These are phyloP conservation scores for Pestalotiopsis sp. DNA, from an alignment of 2,329 filamentous ascomycete species.

Conservation along the genomic window DNA sequence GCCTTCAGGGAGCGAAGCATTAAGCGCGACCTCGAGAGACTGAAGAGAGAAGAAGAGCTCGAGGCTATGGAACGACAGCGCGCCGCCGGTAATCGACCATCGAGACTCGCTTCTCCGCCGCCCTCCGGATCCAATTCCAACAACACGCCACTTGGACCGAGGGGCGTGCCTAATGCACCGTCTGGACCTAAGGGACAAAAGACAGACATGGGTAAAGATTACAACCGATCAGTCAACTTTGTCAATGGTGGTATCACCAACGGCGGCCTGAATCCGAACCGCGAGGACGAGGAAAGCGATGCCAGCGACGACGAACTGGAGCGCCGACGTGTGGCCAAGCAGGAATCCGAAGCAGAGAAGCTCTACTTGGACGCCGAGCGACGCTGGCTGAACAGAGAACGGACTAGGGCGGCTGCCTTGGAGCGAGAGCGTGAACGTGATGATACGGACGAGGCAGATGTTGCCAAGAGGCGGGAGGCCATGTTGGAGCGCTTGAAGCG, in stretches of 20 bases:
- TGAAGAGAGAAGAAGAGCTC: constrained; percentile 88
- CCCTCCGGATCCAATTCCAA: constrained; percentile 57
- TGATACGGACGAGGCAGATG: constrained; percentile 69
- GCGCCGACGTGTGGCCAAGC: constrained; percentile 69
- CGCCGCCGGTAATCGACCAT: constrained; percentile 65
- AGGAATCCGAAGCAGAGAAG: constrained; percentile 76
- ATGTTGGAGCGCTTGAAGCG: constrained; percentile 72
- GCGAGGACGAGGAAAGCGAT: constrained; percentile 84
- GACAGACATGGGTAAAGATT: constrained; percentile 47
- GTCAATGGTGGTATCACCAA: constrained; percentile 77
- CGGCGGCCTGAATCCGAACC: constrained; percentile 56
- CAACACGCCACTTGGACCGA: constrained; percentile 76
- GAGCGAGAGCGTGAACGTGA: constrained; percentile 84
- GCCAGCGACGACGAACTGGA: constrained; percentile 88
- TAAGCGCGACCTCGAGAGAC: constrained; percentile 82
- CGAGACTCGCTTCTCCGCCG: constrained; percentile 73
- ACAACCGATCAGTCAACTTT: constrained; percentile 67
- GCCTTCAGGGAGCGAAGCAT: constrained; percentile 93
- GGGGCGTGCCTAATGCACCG: constrained; percentile 73
- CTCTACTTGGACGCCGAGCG: constrained; percentile 83
- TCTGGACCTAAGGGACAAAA: constrained; percentile 66
- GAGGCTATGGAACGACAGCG: constrained; percentile 82
- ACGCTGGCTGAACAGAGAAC: constrained; percentile 88
- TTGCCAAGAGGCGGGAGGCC: constrained; percentile 65
- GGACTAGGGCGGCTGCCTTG: constrained; percentile 79